These are phyloP conservation scores for Thelonectria olida DNA, from an alignment of 2,329 filamentous ascomycete genomes.

Conservation along the genomic window DNA sequence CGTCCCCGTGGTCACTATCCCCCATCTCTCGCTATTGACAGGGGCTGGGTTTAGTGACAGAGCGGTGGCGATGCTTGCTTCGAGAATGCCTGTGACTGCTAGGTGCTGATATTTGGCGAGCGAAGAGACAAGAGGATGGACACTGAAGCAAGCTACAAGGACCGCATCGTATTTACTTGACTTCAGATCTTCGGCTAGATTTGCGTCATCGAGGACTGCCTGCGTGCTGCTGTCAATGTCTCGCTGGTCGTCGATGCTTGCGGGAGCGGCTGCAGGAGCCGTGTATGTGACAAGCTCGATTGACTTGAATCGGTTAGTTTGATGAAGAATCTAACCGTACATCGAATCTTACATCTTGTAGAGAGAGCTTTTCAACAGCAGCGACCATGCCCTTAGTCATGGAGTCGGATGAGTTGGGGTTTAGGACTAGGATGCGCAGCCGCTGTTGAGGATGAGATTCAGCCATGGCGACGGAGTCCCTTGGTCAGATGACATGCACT, in stretches of 20 bases:
- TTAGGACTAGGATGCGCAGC: conserved; percentile 72
- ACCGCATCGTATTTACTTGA: conserved; percentile 73
- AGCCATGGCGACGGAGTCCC: conserved; percentile 27
- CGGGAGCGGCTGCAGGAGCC: conserved; percentile 67
- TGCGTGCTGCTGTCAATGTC: conserved; percentile 72
- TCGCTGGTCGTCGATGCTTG: conserved; percentile 80
- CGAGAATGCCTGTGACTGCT: conserved; percentile 76
- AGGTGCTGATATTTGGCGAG: conserved; percentile 53
- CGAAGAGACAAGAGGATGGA: conserved; percentile 77
- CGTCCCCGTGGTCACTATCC: conserved; percentile 87
- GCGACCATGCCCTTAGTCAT: conserved; percentile 76
- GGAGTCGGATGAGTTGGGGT: conserved; percentile 77
- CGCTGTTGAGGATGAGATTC: conserved; percentile 27
- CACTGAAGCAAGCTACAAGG: conserved; percentile 88
- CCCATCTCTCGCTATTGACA: conserved; percentile 65
- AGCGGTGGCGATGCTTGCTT: conserved; percentile 76
- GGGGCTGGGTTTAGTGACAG: conserved; percentile 57
- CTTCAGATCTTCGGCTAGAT: conserved; percentile 43
- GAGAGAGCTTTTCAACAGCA: conserved; percentile 54
- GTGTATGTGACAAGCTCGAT: conserved; percentile 71
- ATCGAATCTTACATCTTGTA: conserved; percentile 35
- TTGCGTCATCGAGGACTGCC: conserved; percentile 67
- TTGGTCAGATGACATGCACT: background rate
- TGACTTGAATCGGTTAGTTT: conserved; percentile 41
- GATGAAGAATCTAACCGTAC: no score